phyloP scores from a whole-genome alignment of 495 filamentous ascomycete species.

The Cryomyces minteri region DNA sequence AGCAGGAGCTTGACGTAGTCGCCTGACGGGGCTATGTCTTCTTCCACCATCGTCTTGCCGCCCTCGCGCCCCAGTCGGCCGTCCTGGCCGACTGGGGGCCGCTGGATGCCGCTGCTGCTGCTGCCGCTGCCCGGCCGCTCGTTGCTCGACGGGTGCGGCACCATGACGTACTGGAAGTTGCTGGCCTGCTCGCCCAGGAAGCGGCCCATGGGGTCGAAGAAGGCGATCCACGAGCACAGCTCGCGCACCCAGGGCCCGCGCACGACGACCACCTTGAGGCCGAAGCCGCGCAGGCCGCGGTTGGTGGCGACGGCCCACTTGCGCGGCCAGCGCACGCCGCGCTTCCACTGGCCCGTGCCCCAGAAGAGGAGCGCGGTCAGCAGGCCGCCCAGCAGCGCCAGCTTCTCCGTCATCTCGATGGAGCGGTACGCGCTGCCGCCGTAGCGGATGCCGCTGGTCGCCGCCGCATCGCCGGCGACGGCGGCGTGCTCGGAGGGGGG shows the following conservation, averaged over 20 bases:
- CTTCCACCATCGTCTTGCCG: constrained; percentile 27
- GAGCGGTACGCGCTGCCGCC: constrained; percentile 94
- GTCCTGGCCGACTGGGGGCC: background rate
- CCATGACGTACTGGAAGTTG: background rate
- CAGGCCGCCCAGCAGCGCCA: constrained; percentile 72
- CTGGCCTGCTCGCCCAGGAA: background rate
- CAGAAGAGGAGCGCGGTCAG: constrained; percentile 71
- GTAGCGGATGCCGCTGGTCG: constrained; percentile 42
- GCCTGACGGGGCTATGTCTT: constrained; percentile 76
- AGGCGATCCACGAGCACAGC: constrained; percentile 44
- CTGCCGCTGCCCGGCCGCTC: no score
- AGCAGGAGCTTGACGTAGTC: constrained; percentile 82
- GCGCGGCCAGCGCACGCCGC: constrained; percentile 84
- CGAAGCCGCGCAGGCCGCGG: constrained; percentile 75
- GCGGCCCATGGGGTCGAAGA: background rate
- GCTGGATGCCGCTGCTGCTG: no score
- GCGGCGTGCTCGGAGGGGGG: no score
- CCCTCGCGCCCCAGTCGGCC: background rate
- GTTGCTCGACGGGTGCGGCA: background rate
- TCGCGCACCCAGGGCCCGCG: constrained; percentile 71
- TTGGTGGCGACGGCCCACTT: constrained; percentile 80
- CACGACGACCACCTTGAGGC: constrained; percentile 85
- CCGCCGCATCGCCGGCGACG: no score
- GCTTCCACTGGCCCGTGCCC: constrained; percentile 89
- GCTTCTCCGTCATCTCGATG: constrained; percentile 69